Conservation (phyloP, 768 basidiomycete genomes). For the Clitopilus hobsonii region DNA sequence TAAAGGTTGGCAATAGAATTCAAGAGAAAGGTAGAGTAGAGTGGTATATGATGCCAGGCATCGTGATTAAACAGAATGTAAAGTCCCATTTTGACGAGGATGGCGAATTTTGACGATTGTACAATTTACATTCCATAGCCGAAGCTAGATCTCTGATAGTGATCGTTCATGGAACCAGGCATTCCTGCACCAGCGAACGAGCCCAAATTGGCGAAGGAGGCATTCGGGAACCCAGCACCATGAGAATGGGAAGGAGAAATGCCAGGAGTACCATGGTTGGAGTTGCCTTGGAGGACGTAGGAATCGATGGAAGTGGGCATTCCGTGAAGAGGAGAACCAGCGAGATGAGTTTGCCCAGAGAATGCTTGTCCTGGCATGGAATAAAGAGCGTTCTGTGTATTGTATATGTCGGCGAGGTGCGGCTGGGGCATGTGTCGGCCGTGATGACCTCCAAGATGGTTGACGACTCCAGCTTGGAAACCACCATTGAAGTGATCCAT, state of each 20-base stretch:
- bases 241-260: slow-evolving; percentile 56
- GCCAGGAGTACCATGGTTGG: slow-evolving; percentile 53
- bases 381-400: slow-evolving; percentile 57
- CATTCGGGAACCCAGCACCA: slow-evolving; percentile 52
- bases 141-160: slow-evolving; percentile 70
- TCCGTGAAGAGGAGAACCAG: slow-evolving; percentile 45
- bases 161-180: slow-evolving; percentile 56
- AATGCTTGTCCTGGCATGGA: slow-evolving; percentile 46
- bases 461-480: slow-evolving; percentile 56
- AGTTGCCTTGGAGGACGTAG: slow-evolving; percentile 75
- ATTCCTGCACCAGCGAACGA: slow-evolving; percentile 54
- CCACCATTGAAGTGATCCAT: slow-evolving; percentile 64
- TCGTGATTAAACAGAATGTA: slow-evolving; percentile 36
- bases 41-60: slow-evolving; percentile 15
- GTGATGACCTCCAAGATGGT: slow-evolving; percentile 32
- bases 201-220: slow-evolving; percentile 43
- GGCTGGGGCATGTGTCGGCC: slow-evolving; percentile 55
- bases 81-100: slow-evolving; percentile 22
- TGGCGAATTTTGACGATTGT: slow-evolving; percentile 15
- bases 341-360: slow-evolving; percentile 54
- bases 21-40: slow-evolving; percentile 33
- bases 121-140: slow-evolving; percentile 73
- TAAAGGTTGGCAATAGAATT: slow-evolving; percentile 22
- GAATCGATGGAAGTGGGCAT: slow-evolving; percentile 73
- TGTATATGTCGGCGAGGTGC: slow-evolving; percentile 62